Evolutionary conservation across 257 asterid species (phyloP).

Genomic region (Ocimum tenuiflorum): DNA sequence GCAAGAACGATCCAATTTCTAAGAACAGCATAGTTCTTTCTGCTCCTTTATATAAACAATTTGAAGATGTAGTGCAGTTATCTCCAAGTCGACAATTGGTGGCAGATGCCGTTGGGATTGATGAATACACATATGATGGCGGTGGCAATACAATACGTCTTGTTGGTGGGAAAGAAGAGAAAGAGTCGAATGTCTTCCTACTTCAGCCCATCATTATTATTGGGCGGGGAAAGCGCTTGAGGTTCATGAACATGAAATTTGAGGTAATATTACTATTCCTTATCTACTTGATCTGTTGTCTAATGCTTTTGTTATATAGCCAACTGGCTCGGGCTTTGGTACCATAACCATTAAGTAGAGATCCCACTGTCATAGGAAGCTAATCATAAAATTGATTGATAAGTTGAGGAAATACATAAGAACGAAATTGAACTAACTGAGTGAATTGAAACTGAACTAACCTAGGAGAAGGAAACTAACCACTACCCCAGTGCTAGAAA

Average conservation of each 20-base stretch:
- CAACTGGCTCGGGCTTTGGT: neutral
- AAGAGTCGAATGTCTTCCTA: conserved; percentile 42
- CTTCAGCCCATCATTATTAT: conserved; percentile 66
- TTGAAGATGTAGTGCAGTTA: conserved; percentile 64
- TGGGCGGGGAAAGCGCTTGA: conserved; percentile 86
- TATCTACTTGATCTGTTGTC: neutral
- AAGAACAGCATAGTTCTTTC: conserved; percentile 63
- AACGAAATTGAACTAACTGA: no score
- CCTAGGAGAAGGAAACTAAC: neutral
- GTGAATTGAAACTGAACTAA: no score
- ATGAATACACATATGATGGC: conserved; percentile 85
- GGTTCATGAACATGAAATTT: conserved; percentile 78
- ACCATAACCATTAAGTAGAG: neutral
- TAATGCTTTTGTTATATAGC: conserved; percentile 2
- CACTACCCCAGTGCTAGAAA: neutral
- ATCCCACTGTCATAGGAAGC: neutral
- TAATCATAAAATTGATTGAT: neutral
- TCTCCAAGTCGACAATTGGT: conserved; percentile 75
- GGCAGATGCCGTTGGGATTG: conserved; percentile 74
- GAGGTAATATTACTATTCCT: conserved; percentile 53
- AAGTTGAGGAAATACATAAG: neutral
- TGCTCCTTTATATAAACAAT: conserved; percentile 52
- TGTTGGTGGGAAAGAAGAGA: conserved; percentile 45
- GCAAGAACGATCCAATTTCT: conserved; percentile 77
- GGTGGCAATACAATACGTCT: conserved; percentile 83